Conservation (phyloP, 2,329 filamentous ascomycete species). For the Rosellinia necatrix region DNA sequence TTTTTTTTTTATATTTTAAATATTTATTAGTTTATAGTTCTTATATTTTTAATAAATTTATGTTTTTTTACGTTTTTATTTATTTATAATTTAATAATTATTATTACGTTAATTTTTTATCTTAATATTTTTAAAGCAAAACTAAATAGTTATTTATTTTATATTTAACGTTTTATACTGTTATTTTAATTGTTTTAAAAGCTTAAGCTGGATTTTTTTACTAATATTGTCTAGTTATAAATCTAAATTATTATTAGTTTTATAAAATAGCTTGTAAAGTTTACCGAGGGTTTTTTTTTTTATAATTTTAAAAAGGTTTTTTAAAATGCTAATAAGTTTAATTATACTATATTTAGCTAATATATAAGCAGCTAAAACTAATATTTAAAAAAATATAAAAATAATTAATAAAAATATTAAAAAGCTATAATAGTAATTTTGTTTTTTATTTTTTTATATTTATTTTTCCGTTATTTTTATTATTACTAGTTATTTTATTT, state of each 20-base stretch:
- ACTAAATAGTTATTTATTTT: constrained; percentile 7
- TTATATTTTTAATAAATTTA: constrained; percentile 7
- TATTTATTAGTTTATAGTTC: neutral
- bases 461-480: too few species aligned
- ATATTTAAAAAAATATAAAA: neutral
- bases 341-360: too few species aligned
- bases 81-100: constrained; percentile 15
- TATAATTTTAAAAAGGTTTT: neutral
- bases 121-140: constrained; percentile 8
- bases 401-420: neutral
- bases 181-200: neutral
- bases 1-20: constrained; percentile 8
- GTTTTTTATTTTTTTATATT: constrained; percentile 1
- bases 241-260: too few species aligned
- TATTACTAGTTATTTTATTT: neutral
- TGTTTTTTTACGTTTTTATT: constrained; percentile 7
- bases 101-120: constrained; percentile 11
- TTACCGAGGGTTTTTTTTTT: too few species aligned
- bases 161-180: constrained; percentile 1
- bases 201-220: too few species aligned
- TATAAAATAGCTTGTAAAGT: too few species aligned
- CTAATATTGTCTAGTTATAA: too few species aligned
- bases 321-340: too few species aligned
- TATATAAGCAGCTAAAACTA: too few species aligned
- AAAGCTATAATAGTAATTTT: neutral